Evolutionary conservation across 2,329 filamentous ascomycete genomes (phyloP).

Genomic region (Trichoderma semiorbis): DNA sequence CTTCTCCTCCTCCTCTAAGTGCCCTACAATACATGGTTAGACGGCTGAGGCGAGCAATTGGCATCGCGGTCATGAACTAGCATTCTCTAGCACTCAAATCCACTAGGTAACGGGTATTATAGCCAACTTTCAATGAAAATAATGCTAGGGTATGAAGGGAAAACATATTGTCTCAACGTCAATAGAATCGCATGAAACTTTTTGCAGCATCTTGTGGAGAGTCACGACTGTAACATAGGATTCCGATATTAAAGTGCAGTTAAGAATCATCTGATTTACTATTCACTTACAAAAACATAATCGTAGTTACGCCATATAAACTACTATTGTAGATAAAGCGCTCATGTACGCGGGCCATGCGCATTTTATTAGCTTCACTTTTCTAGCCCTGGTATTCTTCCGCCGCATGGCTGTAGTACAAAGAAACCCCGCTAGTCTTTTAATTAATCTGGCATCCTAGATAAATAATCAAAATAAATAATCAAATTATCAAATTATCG

Average conservation of each 20-base stretch:
- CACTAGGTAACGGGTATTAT: too few species aligned
- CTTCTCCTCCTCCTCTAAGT: background rate
- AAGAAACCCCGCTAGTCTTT: background rate
- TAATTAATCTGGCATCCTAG: background rate
- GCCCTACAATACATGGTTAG: background rate
- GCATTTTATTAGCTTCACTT: background rate
- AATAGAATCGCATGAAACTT: background rate
- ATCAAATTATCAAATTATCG: too few species aligned
- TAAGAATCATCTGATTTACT: background rate
- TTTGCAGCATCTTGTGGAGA: background rate
- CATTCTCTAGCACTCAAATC: background rate
- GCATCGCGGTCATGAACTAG: background rate
- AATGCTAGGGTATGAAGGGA: background rate
- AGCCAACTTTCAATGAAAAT: too few species aligned
- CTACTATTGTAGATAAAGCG: too few species aligned
- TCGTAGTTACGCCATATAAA: background rate
- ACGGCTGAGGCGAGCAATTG: background rate
- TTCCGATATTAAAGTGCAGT: background rate
- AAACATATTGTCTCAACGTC: background rate
- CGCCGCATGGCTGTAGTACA: background rate
- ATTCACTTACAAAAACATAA: background rate
- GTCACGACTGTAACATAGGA: background rate
- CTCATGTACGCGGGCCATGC: background rate
- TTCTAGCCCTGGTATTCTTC: background rate
- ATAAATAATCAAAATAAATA: too few species aligned